Evolutionary conservation across 805 yeast species (phyloP).

Genomic region (Metschnikowia gelsemii): DNA sequence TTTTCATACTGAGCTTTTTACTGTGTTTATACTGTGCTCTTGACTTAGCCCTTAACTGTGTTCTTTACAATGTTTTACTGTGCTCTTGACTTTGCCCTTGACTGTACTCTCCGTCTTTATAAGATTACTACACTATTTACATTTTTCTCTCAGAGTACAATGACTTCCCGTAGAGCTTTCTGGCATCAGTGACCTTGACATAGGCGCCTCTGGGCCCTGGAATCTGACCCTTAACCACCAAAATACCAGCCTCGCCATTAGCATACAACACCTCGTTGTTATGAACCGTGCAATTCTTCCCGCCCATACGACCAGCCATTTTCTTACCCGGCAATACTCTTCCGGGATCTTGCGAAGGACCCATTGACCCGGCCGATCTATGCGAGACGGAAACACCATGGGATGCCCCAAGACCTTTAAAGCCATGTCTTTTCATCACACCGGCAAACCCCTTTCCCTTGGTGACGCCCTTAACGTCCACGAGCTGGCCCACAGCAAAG

Average conservation of each 20-base stretch:
- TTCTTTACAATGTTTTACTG: too few species aligned
- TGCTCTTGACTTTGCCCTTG: too few species aligned
- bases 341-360: constrained; percentile 94
- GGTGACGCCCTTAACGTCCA: constrained; percentile 74
- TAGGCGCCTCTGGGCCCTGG: constrained; percentile 83
- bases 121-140: constrained; percentile 14
- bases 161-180: constrained; percentile 49
- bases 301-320: constrained; percentile 98
- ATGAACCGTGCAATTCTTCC: constrained; percentile 65
- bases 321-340: constrained; percentile 95
- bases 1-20: too few species aligned
- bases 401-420: constrained; percentile 84
- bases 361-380: constrained; percentile 96
- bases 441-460: constrained; percentile 98
- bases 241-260: constrained; percentile 76
- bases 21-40: too few species aligned
- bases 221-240: constrained; percentile 84
- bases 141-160: constrained; percentile 20
- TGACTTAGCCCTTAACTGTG: too few species aligned
- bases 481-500: constrained; percentile 77
- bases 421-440: constrained; percentile 94
- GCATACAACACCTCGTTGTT: constrained; percentile 76
- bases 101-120: too few species aligned
- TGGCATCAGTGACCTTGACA: constrained; percentile 78
- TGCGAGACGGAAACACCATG: constrained; percentile 95